A percentile compares a stretch with the other conserved stretches of the same genome.
Conservation (phyloP, 2,329 filamentous ascomycete species). For the Ceratocystis eucalypticola region DNA sequence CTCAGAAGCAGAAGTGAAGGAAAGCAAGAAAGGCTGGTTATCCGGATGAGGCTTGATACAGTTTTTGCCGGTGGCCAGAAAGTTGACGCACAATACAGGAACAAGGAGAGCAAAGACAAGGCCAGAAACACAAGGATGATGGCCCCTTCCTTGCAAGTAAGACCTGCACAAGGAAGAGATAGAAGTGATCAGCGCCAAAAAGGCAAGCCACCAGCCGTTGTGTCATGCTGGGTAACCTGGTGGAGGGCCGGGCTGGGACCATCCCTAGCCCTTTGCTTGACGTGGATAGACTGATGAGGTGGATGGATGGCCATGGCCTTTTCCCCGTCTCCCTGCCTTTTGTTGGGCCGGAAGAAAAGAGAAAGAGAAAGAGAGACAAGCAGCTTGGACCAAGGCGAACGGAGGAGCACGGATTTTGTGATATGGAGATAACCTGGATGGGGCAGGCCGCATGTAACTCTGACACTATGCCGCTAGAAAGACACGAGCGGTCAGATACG, state of each 20-base stretch:
- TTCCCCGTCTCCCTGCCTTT: no score
- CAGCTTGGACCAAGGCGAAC: neutral
- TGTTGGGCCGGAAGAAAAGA: neutral
- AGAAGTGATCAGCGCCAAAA: slow-evolving; percentile 3
- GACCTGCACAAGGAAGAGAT: neutral
- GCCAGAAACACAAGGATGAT: neutral
- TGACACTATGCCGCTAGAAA: no score
- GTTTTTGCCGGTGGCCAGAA: neutral
- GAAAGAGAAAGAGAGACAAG: neutral
- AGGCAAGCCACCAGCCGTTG: slow-evolving; percentile 2
- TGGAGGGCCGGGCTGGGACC: neutral
- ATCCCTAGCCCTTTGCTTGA: neutral
- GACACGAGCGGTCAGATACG: no score
- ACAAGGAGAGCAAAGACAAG: neutral
- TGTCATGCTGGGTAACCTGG: neutral
- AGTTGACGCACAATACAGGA: neutral
- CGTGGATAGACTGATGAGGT: neutral
- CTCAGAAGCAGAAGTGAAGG: neutral
- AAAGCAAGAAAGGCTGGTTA: neutral
- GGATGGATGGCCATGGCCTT: neutral
- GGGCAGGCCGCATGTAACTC: no score
- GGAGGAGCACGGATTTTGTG: neutral
- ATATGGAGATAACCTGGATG: no score
- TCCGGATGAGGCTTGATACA: neutral
- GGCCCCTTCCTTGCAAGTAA: neutral